A percentile compares a stretch with the other conserved stretches of the same genome.
These are phyloP conservation scores for Nemania sp. DNA, from an alignment of 2,329 filamentous ascomycete species.

Conservation along the genomic window DNA sequence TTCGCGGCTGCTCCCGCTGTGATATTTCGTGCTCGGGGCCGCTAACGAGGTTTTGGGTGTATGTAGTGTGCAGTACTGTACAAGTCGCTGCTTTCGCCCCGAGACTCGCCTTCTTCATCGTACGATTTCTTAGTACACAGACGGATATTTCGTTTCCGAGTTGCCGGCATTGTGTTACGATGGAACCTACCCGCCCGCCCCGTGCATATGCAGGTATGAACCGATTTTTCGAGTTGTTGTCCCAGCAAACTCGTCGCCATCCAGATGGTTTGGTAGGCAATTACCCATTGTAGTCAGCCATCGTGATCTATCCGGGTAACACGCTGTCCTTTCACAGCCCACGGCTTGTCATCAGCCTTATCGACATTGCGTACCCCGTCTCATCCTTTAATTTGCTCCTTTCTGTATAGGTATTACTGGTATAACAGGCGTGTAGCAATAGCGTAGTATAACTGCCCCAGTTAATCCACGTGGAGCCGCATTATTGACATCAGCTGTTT, in stretches of 20 bases:
- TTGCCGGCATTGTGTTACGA: constrained; percentile 17
- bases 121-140: constrained; percentile 27
- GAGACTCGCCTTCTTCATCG: constrained; percentile 20
- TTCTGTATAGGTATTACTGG: constrained; percentile 10
- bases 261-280: background rate
- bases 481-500: constrained; percentile 15
- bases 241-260: too few relatives aligned
- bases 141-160: constrained; percentile 19
- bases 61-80: background rate
- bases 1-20: constrained; percentile 25
- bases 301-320: background rate
- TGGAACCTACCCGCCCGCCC: background rate
- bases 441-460: background rate
- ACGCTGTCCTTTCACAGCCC: constrained; percentile 8
- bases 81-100: constrained; percentile 10
- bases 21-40: constrained; percentile 9
- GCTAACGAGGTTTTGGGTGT: background rate
- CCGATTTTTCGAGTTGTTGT: constrained; percentile 11
- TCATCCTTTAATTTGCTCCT: constrained; percentile 5
- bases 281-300: constrained; percentile 13
- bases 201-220: constrained; percentile 29
- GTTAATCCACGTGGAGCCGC: background rate
- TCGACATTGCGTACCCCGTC: background rate
- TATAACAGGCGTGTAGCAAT: background rate
- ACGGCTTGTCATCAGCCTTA: constrained; percentile 8